Evolutionary conservation across 2,329 filamentous ascomycete species (phyloP).

Genomic region (Hymenoscyphus salicellus): DNA sequence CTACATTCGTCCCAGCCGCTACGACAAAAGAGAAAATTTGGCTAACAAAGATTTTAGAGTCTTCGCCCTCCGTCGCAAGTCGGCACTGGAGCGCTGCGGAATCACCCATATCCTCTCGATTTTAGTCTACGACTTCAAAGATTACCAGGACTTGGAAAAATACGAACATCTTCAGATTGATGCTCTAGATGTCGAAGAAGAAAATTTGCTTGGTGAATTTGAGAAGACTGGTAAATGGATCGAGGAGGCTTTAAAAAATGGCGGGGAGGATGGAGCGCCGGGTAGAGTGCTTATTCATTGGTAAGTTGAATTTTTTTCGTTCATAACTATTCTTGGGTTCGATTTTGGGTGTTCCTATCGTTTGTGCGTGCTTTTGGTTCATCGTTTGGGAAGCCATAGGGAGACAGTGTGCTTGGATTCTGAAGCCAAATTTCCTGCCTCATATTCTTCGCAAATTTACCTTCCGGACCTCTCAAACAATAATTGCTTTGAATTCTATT

Average conservation of each 20-base stretch:
- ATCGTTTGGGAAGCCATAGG: neutral
- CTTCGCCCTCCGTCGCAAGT: slow-evolving; percentile 71
- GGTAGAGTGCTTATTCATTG: slow-evolving; percentile 68
- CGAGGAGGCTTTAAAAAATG: slow-evolving; percentile 64
- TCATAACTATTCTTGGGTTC: slow-evolving; percentile 7
- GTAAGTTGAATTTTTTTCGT: slow-evolving; percentile 46
- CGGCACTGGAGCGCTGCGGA: slow-evolving; percentile 65
- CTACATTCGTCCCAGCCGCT: too few species aligned
- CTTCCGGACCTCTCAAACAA: too few species aligned
- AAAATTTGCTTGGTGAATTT: slow-evolving; percentile 80
- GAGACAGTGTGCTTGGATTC: neutral
- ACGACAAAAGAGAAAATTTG: neutral
- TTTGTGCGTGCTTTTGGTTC: neutral
- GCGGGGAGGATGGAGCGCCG: slow-evolving; percentile 48
- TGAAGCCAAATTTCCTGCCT: neutral
- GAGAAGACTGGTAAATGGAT: slow-evolving; percentile 79
- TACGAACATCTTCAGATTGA: slow-evolving; percentile 76
- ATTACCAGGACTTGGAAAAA: slow-evolving; percentile 54
- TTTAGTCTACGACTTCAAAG: slow-evolving; percentile 57
- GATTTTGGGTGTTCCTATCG: neutral
- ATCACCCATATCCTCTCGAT: slow-evolving; percentile 93
- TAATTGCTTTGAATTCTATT: too few species aligned
- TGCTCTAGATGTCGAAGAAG: slow-evolving; percentile 86
- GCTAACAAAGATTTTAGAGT: slow-evolving; percentile 52
- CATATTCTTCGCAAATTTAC: too few species aligned